phyloP scores from a whole-genome alignment of 805 yeast genomes.

The Cyberlindnera amylophila region DNA sequence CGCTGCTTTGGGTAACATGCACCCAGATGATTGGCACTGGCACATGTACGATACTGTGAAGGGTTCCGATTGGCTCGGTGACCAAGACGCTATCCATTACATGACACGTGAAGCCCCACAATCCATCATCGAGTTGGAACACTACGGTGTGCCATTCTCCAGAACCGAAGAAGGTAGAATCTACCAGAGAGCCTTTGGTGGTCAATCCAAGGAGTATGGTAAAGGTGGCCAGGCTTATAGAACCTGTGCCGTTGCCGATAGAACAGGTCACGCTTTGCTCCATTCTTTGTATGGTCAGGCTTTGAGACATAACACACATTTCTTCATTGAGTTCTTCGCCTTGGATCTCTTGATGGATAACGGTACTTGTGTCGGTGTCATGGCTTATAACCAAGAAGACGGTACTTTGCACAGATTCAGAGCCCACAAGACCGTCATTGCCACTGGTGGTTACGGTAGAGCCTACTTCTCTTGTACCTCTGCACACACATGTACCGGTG shows the following conservation, averaged over 20 bases:
- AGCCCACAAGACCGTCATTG: conserved; percentile 93
- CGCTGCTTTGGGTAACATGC: conserved; percentile 98
- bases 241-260: conserved; percentile 98
- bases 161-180: conserved; percentile 95
- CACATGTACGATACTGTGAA: conserved; percentile 99
- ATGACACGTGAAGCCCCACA: conserved; percentile 98
- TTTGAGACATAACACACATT: conserved; percentile 93
- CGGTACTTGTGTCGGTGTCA: conserved; percentile 94
- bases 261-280: conserved; percentile 96
- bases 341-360: conserved; percentile 90
- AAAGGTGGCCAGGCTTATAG: conserved; percentile 99
- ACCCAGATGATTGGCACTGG: conserved; percentile 98
- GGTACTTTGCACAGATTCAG: conserved; percentile 98
- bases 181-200: conserved; percentile 99
- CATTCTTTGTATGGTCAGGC: conserved; percentile 97
- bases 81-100: conserved; percentile 98
- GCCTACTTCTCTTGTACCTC: conserved; percentile 98
- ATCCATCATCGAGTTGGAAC: conserved; percentile 94
- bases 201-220: conserved; percentile 92
- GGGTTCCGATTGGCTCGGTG: conserved; percentile 99
- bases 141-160: conserved; percentile 97
- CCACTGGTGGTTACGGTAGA: conserved; percentile 99
- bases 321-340: conserved; percentile 96
- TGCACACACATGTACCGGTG: conserved; percentile 99
- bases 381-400: conserved; percentile 98